Evolutionary conservation across 257 asterid genomes (phyloP), one percentile per base, ranked within the genome.

Genomic region (Gentiana macrophylla): DNA sequence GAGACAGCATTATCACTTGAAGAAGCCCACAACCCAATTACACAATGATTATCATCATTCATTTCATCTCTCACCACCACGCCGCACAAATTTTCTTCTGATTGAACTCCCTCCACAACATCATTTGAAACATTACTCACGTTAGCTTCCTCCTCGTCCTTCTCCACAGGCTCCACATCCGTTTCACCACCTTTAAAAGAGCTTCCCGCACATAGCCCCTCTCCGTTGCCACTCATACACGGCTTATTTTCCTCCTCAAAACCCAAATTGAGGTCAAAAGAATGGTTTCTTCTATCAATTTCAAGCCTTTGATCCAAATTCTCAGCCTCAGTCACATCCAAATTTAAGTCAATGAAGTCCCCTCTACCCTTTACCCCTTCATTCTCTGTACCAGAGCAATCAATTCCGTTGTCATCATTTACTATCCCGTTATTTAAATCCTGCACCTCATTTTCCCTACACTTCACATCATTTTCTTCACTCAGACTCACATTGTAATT

Each of bases 241-340:
- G n/a, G 53, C 53, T 49, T 79, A 61, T 37, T 70, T 58, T 71
- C 97, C 35, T 79, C 88, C 65, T 86, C 92, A 33, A 81, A 63
- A 64, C 74, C 80, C 57, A 89, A 78, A 82, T 89, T 89, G 80
- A 89, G 81, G 76, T 89, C 95, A 79, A 89, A 84, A 51, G 73
- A 47, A 32, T 63, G 75, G 13, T 66, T 73, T 57, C 64, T 78
- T 57, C 63, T 65, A 59, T 62, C 81, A 32, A 43, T 54, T 53
- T 41, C 47, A 8, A 35, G 35, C 32, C 35, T 35, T 13, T 48
- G 65, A 46, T 69, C 46, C 58, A 60, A 68, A 47, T 65, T 50
- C 55, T 63, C 84, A 35, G 59, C 73, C 56, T 74, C 94, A 61
- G 65, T 75, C 35, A 59, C 94, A 56, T 79, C 86, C 74, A 86